phyloP scores from a whole-genome alignment of 2,329 filamentous ascomycete genomes.

The Penicillium thymicola region DNA sequence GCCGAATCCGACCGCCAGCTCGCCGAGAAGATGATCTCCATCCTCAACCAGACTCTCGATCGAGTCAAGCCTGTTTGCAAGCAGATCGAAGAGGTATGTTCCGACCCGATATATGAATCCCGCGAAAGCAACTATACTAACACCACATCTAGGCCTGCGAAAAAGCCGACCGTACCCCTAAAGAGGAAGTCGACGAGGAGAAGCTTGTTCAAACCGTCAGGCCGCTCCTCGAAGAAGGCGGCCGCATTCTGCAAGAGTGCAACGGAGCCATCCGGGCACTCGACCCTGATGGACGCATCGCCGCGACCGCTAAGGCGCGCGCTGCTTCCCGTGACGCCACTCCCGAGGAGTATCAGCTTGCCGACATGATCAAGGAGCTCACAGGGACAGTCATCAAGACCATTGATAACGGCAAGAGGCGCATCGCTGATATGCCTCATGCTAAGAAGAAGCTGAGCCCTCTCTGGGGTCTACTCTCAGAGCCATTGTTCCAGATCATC shows the following conservation, averaged over 20 bases:
- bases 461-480: conserved; percentile 68
- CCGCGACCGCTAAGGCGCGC: conserved; percentile 79
- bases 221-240: conserved; percentile 83
- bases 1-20: conserved; percentile 69
- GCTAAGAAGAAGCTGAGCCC: conserved; percentile 94
- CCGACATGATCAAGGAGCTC: conserved; percentile 79
- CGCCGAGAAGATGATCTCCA: conserved; percentile 69
- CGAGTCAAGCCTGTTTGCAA: conserved; percentile 81
- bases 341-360: conserved; percentile 79
- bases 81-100: conserved; percentile 72
- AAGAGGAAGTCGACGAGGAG: conserved; percentile 88
- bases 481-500: conserved; percentile 89
- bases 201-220: conserved; percentile 80
- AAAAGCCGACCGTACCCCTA: conserved; percentile 71
- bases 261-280: conserved; percentile 84
- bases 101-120: neutral
- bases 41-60: conserved; percentile 76
- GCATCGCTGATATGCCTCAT: conserved; percentile 86
- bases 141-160: conserved; percentile 63
- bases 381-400: conserved; percentile 76
- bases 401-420: conserved; percentile 84
- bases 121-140: conserved; percentile 4
- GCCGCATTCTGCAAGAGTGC: conserved; percentile 76
- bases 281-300: conserved; percentile 83
- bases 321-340: conserved; percentile 70